Base-by-base conservation (phyloP, 2,329 filamentous ascomycete species). In the Tolypocladium nubicola region DNA sequence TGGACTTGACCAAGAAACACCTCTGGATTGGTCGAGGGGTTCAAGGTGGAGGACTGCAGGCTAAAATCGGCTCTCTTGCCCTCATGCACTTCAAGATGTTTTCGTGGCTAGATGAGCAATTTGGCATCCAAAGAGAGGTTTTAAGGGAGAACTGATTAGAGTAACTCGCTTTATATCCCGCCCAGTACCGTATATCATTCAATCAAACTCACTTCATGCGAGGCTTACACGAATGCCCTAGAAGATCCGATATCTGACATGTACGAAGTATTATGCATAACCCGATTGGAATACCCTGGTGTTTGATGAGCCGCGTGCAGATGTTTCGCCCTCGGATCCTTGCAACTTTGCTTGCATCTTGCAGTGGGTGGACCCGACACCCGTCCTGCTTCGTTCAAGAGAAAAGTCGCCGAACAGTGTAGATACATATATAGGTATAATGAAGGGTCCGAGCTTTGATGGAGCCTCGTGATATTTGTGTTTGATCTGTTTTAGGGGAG, bases 61-160 rank as follows among this genome's bases (percentile, higher is more conserved):
- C 66, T 16, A 67, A 67, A 43, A 62, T 66, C 49, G 66, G 62
- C 3, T 61, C 65, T 2, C 54, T 62, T 10, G 61, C 60, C 1
- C 56, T 62, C 2, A 58, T 59, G n/a, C 50, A 57, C 11, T 64
- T 64, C 13, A 62, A 60, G 52, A 62, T 55, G 21, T 67, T 64
- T 54, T 33, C 56, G 2, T 67, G 59, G 49, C 39, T 67, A 1
- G 65, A 67, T 21, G 49, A 56, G 26, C 58, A 60, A n/a, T 65
- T 66, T 54, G 62, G 53, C 4, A 61, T 66, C 23, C 38, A 55
- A 54, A 39, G 53, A 19, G n/a, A 41, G 3, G 4, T 41, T 41
- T 8, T 8, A 10, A n/a, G 9, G 19, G 19, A 41, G 7, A n/a
- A 19, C 19, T 41, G 21, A 21, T 11, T 21, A 3, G 9, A 41